Base-by-base conservation (phyloP, 352 stramenopile genomes). In the Phytophthora pini region DNA sequence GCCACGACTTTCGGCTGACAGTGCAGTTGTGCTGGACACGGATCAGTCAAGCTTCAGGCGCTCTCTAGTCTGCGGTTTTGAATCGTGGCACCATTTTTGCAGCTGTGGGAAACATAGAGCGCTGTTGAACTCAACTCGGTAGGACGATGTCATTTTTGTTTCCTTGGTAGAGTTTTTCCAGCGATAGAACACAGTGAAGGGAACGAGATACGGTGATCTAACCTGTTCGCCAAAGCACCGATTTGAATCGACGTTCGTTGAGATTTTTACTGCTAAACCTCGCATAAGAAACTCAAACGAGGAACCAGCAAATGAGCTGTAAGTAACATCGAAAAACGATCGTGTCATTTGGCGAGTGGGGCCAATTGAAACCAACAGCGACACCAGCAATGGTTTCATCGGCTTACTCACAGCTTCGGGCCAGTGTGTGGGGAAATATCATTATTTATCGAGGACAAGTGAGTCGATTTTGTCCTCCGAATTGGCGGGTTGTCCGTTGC, bases 251-350 rank as follows among this genome's bases (percentile, higher is more conserved):
- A 39, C 31, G 43, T 29, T 43, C 26, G 40, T 27, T 22, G n/a
- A 27, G 7, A 26, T 24, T 46, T 26, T 22, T 11, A 5, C 20
- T 29, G 40, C 41, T 50, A 45, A 56, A 43, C 32, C 22, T 20
- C 46, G 38, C 56, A 53, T 50, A 52, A 56, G 52, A 62, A 38
- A 39, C 10, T 32, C 17, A 15, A 13, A 55, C 31, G 31, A 61
- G 43, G 24, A 26, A 26, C 24, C 8, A 36, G 8, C 20, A 64
- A 70, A 70, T 56, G 46, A 65, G 47, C 22, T 39, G 54, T 70
- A 48, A 39, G 61, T 65, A 65, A 65, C 20, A 39, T 39, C 20
- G 57, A 65, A 51, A 65, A 40, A 46, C 46, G 22, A 63, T 63
- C 26, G 44, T 26, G 56, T 46, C 12, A 46, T 44, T 59, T 50